phyloP scores from a whole-genome alignment of 2,329 filamentous ascomycete species.

The Emmonsia crescens region DNA sequence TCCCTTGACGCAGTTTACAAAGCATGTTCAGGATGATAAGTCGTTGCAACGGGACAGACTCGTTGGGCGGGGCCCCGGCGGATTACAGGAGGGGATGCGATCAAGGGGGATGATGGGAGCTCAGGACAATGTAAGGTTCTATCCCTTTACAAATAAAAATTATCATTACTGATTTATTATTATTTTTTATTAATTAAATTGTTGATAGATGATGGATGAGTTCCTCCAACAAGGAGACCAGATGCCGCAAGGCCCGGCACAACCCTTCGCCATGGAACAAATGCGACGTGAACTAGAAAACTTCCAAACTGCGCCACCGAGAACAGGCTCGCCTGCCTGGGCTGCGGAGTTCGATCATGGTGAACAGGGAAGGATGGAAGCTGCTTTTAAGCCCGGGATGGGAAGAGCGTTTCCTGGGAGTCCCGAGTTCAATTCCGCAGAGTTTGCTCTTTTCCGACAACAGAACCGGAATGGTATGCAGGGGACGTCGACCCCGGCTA shows the following conservation, averaged over 20 bases:
- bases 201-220: conserved; percentile 71
- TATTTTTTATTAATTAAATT: neutral
- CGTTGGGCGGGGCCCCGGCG: conserved; percentile 60
- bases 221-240: conserved; percentile 72
- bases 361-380: conserved; percentile 59
- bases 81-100: conserved; percentile 65
- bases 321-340: conserved; percentile 49
- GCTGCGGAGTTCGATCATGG: conserved; percentile 53
- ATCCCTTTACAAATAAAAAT: neutral
- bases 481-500: conserved; percentile 50
- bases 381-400: conserved; percentile 46
- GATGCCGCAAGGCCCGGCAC: conserved; percentile 43
- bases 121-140: conserved; percentile 55
- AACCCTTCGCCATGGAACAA: conserved; percentile 56
- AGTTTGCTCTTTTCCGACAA: conserved; percentile 80
- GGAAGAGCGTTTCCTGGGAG: conserved; percentile 27
- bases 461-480: conserved; percentile 49
- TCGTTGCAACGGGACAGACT: conserved; percentile 85
- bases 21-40: conserved; percentile 94
- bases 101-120: conserved; percentile 57
- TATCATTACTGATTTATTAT: neutral
- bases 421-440: conserved; percentile 63
- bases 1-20: conserved; percentile 92
- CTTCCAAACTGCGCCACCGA: conserved; percentile 38
- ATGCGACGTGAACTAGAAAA: conserved; percentile 52